Percentiles rank a stretch among this genome's conserved stretches.
phyloP scores from a whole-genome alignment of 1,284 basidiomycete genomes.

The Boletus albobrunnescens region DNA sequence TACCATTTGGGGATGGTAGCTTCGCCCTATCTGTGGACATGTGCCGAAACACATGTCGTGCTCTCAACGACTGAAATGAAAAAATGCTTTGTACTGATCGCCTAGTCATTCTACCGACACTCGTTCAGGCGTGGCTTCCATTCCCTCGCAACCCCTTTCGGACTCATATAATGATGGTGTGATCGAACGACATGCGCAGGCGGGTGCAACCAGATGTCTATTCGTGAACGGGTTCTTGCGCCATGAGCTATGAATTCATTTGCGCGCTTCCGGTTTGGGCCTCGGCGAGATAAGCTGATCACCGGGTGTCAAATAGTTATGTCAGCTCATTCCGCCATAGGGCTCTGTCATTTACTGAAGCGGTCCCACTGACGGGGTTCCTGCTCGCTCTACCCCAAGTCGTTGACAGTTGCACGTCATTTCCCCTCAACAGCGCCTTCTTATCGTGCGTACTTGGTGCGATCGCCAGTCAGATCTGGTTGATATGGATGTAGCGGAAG shows the following conservation, averaged over 20 bases:
- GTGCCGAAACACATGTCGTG: conserved; percentile 18
- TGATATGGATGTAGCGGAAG: conserved; percentile 7
- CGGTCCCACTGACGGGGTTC: conserved; percentile 1
- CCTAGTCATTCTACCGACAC: conserved; percentile 11
- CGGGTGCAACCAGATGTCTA: conserved; percentile 15
- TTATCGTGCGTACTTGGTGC: conserved; percentile 17
- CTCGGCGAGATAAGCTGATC: conserved; percentile 20
- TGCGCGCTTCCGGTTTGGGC: conserved; percentile 7
- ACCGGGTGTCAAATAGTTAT: conserved; percentile 4
- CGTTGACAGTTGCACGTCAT: conserved; percentile 26
- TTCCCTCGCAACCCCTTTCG: conserved; percentile 22
- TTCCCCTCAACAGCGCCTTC: conserved; percentile 2
- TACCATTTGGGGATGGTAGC: conserved; percentile 15
- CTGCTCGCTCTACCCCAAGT: conserved; percentile 8
- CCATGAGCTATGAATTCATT: conserved; percentile 19
- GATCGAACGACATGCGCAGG: conserved; percentile 19
- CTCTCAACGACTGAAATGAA: conserved; percentile 19
- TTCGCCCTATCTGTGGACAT: conserved; percentile 12
- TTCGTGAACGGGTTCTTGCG: conserved; percentile 13
- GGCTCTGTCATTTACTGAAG: conserved; percentile 3
- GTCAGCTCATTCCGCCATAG: conserved; percentile 12
- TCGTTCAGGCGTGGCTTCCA: conserved; percentile 18
- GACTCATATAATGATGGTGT: conserved; percentile 14
- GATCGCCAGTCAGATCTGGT: conserved; percentile 16
- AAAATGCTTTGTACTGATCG: conserved; percentile 26